Base-by-base conservation (phyloP, 768 basidiomycete species). In the Phanerochaete carnosa region DNA sequence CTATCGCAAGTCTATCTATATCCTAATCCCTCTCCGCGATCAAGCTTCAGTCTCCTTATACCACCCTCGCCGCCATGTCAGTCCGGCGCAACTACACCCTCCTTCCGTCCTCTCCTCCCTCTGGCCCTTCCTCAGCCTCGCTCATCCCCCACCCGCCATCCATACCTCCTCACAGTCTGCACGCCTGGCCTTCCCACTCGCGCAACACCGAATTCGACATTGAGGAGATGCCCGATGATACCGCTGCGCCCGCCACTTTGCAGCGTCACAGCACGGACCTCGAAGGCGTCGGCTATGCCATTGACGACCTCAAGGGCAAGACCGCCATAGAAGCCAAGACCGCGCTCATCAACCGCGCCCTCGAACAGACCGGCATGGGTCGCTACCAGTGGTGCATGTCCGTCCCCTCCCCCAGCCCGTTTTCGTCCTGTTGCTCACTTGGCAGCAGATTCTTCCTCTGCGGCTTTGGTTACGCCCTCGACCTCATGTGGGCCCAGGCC, bases 331-430 rank as follows among this genome's bases (percentile, higher is more conserved):
- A 61, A 54, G 19, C 26, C 13, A 61, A 61, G 55, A 55, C 59
- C n/a, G 59, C 59, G 5, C 3, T 61, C 22, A 56, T 61, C 59
- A 47, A 56, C 43, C 52, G 59, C 22, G 59, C 59, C 23, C 47
- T 61, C 28, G 59, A 61, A n/a, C 54, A 56, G 53, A 35, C 53
- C 19, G 59, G 59, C 22, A 61, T 61, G 59, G 59, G 59, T 4
- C 26, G 46, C 15, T 61, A 61, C 47, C 59, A 61, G 47, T 61
- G 59, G 59, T 61, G 59, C 59, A 61, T 61, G 59, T 61, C 23
- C 26, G 59, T 39, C 15, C n/a, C n/a, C 30, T 37, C 54, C 25
- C 35, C 35, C n/a, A n/a, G n/a, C 19, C 25, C 15, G n/a, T 16
- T 1, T 23, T 7, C 16, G 23, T 9, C 5, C 52, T 11, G 19